These are phyloP conservation scores for Penicillium cataractarum DNA, from an alignment of 495 filamentous ascomycete genomes.

Conservation along the genomic window DNA sequence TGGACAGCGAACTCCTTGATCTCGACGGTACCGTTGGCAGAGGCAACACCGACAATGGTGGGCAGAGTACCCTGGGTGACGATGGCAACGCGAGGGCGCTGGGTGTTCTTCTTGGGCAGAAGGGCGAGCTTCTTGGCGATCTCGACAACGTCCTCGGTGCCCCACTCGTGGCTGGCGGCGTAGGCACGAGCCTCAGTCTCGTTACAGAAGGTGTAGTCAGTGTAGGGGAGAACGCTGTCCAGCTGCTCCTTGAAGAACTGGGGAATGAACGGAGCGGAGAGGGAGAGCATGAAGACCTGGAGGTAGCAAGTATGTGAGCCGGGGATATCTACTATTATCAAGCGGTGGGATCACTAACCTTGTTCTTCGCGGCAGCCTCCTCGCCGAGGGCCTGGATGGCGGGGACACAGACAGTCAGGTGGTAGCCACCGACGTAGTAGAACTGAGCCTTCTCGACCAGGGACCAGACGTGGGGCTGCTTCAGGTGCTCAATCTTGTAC, in stretches of 20 bases:
- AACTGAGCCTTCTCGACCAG: conserved; percentile 83
- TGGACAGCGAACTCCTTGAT: conserved; percentile 81
- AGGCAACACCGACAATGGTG: conserved; percentile 76
- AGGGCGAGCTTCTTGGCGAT: conserved; percentile 85
- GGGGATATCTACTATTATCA: background rate
- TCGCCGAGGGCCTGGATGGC: conserved; percentile 87
- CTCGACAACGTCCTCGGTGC: conserved; percentile 76
- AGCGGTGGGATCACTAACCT: conserved; percentile 48
- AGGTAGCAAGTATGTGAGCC: conserved; percentile 12
- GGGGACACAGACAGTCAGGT: conserved; percentile 84
- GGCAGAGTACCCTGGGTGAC: conserved; percentile 93
- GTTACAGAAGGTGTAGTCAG: conserved; percentile 96
- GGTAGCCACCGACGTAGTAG: conserved; percentile 94
- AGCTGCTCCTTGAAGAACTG: conserved; percentile 98
- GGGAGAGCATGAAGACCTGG: conserved; percentile 79
- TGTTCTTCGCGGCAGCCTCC: conserved; percentile 85
- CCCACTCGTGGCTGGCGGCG: conserved; percentile 73
- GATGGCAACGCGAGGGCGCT: conserved; percentile 78
- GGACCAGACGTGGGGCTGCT: conserved; percentile 87
- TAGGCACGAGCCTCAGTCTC: conserved; percentile 91
- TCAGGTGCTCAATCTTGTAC: conserved; percentile 93
- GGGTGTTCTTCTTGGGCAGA: conserved; percentile 86
- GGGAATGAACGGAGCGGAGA: conserved; percentile 93
- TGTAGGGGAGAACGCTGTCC: conserved; percentile 82
- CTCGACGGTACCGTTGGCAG: conserved; percentile 60